Evolutionary conservation across 2,329 filamentous ascomycete species (phyloP).

Genomic region (Pseudocercospora cruenta): DNA sequence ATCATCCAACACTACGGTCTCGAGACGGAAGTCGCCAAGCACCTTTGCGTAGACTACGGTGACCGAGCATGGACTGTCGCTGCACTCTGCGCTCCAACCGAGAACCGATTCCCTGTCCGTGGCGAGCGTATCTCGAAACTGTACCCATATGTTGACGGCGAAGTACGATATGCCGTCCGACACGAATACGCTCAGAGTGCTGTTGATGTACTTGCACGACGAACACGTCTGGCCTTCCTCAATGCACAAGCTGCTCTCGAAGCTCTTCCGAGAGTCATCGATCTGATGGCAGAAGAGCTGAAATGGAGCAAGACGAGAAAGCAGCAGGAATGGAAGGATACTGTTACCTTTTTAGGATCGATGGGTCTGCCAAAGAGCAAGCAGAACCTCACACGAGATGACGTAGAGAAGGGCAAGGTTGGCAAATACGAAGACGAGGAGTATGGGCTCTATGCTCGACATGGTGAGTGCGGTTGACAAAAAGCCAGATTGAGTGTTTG

Average conservation of each 20-base stretch:
- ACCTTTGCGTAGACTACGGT: conserved; percentile 84
- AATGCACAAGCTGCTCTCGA: conserved; percentile 90
- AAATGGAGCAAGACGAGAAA: conserved; percentile 74
- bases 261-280: conserved; percentile 80
- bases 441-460: conserved; percentile 53
- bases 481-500: not conserved
- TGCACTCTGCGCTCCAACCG: conserved; percentile 74
- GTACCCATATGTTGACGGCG: conserved; percentile 90
- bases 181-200: conserved; percentile 93
- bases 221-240: conserved; percentile 84
- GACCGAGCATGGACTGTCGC: conserved; percentile 92
- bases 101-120: conserved; percentile 78
- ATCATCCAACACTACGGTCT: conserved; percentile 91
- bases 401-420: conserved; percentile 61
- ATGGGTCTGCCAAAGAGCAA: conserved; percentile 66
- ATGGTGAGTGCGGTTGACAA: conserved; percentile 45
- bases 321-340: conserved; percentile 79
- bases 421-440: conserved; percentile 54
- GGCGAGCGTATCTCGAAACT: conserved; percentile 77
- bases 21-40: conserved; percentile 89
- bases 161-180: conserved; percentile 82
- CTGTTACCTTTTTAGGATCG: conserved; percentile 59
- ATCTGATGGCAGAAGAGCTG: conserved; percentile 84
- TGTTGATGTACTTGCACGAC: conserved; percentile 81
- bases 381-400: conserved; percentile 57